A percentile compares a stretch with the other conserved stretches of the same genome.
These are phyloP conservation scores for Pseudogymnoascus sp. DNA, from an alignment of 2,329 filamentous ascomycete species.

Conservation along the genomic window DNA sequence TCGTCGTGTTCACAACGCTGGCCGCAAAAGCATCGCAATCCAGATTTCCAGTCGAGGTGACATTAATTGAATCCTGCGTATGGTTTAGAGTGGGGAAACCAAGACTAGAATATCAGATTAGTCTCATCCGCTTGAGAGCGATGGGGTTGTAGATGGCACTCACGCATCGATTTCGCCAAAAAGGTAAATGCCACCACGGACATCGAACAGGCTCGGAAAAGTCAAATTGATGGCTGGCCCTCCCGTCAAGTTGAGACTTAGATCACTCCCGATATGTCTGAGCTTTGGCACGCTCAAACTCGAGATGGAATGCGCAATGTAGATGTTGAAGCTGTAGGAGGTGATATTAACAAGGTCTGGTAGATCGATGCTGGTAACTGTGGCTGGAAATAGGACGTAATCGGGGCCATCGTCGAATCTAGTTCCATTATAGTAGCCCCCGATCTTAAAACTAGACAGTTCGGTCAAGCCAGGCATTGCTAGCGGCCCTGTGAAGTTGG, in stretches of 20 bases:
- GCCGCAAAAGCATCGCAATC: background rate
- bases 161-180: background rate
- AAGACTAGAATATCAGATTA: background rate
- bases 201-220: background rate
- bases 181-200: background rate
- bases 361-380: background rate
- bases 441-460: background rate
- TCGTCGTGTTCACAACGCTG: background rate
- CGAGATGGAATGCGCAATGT: background rate
- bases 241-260: background rate
- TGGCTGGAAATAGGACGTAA: too few species aligned
- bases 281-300: background rate
- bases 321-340: background rate
- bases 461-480: background rate
- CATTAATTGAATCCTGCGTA: background rate
- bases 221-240: background rate
- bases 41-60: background rate
- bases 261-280: background rate
- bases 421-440: background rate
- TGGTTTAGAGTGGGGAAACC: background rate
- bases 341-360: background rate
- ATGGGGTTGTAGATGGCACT: background rate
- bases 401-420: too few species aligned
- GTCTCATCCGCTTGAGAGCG: background rate
- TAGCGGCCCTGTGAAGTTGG: background rate